These are phyloP conservation scores for Rhizopogon vesiculosus DNA, from an alignment of 768 basidiomycete species.

Conservation along the genomic window DNA sequence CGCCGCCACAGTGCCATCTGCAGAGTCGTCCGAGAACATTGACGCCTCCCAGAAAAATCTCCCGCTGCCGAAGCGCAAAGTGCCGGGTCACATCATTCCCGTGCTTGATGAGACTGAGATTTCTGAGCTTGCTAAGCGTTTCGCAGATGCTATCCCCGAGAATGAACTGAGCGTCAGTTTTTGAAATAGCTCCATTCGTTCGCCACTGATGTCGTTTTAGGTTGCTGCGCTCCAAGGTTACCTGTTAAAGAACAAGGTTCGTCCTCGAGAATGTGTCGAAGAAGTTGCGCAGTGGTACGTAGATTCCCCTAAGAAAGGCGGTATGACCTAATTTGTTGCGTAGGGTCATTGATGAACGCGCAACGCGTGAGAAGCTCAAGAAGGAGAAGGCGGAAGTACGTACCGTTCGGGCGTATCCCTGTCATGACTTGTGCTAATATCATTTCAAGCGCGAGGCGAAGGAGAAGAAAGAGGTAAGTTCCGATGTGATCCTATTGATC, in stretches of 20 bases:
- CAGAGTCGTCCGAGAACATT: constrained; percentile 14
- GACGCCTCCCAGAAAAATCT: constrained; percentile 64
- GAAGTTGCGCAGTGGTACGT: constrained; percentile 70
- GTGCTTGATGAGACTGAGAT: constrained; percentile 74
- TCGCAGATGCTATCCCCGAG: constrained; percentile 81
- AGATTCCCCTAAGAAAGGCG: not conserved
- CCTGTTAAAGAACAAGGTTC: constrained; percentile 83
- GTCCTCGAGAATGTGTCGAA: constrained; percentile 81
- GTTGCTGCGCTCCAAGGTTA: constrained; percentile 85
- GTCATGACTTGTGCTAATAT: constrained; percentile 1
- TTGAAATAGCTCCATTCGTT: not conserved
- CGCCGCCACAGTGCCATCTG: constrained; percentile 6
- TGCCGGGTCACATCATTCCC: constrained; percentile 53
- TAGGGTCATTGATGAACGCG: constrained; percentile 70
- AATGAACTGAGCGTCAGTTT: constrained; percentile 77
- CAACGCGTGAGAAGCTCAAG: constrained; percentile 80
- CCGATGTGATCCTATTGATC: not conserved
- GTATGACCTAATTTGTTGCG: constrained; percentile 2
- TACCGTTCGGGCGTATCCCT: not conserved
- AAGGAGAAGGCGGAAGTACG: constrained; percentile 65
- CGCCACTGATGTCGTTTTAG: constrained; percentile 29
- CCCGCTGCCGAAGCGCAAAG: constrained; percentile 63
- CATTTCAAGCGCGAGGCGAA: constrained; percentile 66
- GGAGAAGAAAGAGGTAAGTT: constrained; percentile 63
- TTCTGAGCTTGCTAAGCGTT: constrained; percentile 71